phyloP scores from a whole-genome alignment of 1,139 yeast genomes.

The Kodamaea derodonti region DNA sequence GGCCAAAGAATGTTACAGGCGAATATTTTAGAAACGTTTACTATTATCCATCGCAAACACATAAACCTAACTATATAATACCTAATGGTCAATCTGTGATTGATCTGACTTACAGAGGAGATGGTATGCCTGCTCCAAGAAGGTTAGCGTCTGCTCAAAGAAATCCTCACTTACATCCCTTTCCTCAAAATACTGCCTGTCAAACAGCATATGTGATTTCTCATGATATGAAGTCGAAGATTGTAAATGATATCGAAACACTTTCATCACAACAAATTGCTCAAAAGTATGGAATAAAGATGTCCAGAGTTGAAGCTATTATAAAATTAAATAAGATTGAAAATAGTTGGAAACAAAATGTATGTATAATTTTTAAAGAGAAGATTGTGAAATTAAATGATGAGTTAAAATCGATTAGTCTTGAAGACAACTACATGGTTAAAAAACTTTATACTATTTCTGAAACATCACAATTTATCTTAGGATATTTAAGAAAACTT shows the following conservation, averaged over 20 bases:
- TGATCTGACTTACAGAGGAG: slow-evolving; percentile 16
- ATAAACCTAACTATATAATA: slow-evolving; percentile 70
- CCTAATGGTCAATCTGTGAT: slow-evolving; percentile 49
- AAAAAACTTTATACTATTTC: slow-evolving; percentile 18
- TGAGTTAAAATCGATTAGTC: slow-evolving; percentile 69
- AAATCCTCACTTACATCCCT: slow-evolving; percentile 57
- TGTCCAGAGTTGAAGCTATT: slow-evolving; percentile 85
- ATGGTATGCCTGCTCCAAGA: slow-evolving; percentile 10
- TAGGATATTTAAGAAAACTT: slow-evolving; percentile 6
- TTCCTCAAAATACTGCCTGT: slow-evolving; percentile 70
- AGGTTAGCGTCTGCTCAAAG: slow-evolving; percentile 15
- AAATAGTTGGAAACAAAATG: slow-evolving; percentile 54
- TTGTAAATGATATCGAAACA: slow-evolving; percentile 53
- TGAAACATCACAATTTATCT: background rate
- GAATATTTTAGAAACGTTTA: slow-evolving; percentile 77
- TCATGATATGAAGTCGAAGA: slow-evolving; percentile 53
- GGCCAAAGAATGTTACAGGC: slow-evolving; percentile 81
- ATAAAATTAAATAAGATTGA: slow-evolving; percentile 65
- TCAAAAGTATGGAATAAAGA: slow-evolving; percentile 71
- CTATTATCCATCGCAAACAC: slow-evolving; percentile 67
- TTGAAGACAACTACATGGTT: slow-evolving; percentile 71
- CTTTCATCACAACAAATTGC: slow-evolving; percentile 71
- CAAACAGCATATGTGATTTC: slow-evolving; percentile 63
- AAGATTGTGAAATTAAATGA: slow-evolving; percentile 24
- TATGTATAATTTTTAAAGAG: slow-evolving; percentile 38